Evolutionary conservation across 768 basidiomycete genomes (phyloP), one percentile per base, ranked within the genome.

Genomic region (Botryobasidium botryosum): DNA sequence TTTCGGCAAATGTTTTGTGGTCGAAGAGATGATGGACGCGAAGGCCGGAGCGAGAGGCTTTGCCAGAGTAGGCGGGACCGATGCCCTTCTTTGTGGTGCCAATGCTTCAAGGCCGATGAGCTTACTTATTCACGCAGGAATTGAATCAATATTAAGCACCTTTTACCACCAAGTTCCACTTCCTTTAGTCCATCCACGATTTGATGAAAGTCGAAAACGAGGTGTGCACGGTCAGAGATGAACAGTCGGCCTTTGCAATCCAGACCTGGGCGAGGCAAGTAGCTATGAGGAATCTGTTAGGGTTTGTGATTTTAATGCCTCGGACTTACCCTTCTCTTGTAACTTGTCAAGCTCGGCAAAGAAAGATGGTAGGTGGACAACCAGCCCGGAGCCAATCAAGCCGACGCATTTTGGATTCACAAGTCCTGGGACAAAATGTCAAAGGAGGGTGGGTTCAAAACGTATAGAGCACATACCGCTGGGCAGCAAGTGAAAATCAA

Each of bases 131-230:
- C 27, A 17, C 23, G 31, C 5, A 36, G 35, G 40, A 43, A 42
- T 46, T 27, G 35, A 20, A 21, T 26, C 32, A 39, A 47, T 51
- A 53, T 27, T 12, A 44, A 54, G 33, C 52, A 78, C 78, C 79
- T 84, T 1, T 77, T 79, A 6, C 86, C 84, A 20, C 94, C 94
- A 20, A 97, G 73, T 60, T 97, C 94, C 31, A 88, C 86, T 61
- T 99, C 94, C 61, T 97, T 99, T 56, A 99, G 66, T 4, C 94
- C 94, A 58, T 99, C 94, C 24, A 97, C 94, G 56, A 97, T 96
- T 66, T 99, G 94, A 63, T 99, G 94, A 62, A 99, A 97, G 59
- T 97, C 94, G 57, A 99, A 90, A 27, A 99, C 94, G 49, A 99
- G 77, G 51, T 92, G 87, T 3, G 94, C 87, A 51, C 94, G 79